phyloP scores from a whole-genome alignment of 2,329 filamentous ascomycete genomes.

The Cladosporium sp. region DNA sequence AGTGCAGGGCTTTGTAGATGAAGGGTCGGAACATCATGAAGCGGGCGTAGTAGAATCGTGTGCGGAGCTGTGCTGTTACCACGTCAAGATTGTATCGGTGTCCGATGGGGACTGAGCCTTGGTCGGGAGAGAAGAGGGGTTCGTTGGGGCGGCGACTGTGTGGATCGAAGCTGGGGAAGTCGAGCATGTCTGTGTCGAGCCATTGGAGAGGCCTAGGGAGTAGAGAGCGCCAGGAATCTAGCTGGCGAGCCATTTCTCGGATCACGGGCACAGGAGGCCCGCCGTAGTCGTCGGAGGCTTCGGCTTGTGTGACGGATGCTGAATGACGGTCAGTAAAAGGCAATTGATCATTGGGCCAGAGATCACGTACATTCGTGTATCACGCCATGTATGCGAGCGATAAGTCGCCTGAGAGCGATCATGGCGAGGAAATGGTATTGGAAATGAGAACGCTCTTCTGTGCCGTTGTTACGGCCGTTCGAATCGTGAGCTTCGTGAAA shows the following conservation, averaged over 20 bases:
- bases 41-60: conserved; percentile 54
- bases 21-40: conserved; percentile 54
- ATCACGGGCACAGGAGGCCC: conserved; percentile 40
- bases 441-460: conserved; percentile 48
- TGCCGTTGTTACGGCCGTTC: conserved; percentile 19
- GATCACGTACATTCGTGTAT: conserved; percentile 46
- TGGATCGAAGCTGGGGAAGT: conserved; percentile 33
- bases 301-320: conserved; percentile 23
- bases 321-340: not conserved
- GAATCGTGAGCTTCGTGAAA: conserved; percentile 42
- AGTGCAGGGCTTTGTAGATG: conserved; percentile 54
- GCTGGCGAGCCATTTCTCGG: conserved; percentile 47
- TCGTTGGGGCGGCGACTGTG: conserved; percentile 22
- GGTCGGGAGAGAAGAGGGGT: conserved; percentile 43
- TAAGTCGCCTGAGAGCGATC: conserved; percentile 50
- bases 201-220: conserved; percentile 52
- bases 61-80: conserved; percentile 51
- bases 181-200: conserved; percentile 47
- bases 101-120: conserved; percentile 38
- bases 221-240: conserved; percentile 53
- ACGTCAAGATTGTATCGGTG: conserved; percentile 52
- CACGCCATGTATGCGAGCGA: conserved; percentile 47
- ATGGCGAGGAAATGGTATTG: conserved; percentile 56
- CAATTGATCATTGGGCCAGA: not conserved
- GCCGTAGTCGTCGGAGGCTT: conserved; percentile 30